These are phyloP conservation scores for Diatrype stigma DNA, from an alignment of 2,329 filamentous ascomycete genomes.

Conservation along the genomic window DNA sequence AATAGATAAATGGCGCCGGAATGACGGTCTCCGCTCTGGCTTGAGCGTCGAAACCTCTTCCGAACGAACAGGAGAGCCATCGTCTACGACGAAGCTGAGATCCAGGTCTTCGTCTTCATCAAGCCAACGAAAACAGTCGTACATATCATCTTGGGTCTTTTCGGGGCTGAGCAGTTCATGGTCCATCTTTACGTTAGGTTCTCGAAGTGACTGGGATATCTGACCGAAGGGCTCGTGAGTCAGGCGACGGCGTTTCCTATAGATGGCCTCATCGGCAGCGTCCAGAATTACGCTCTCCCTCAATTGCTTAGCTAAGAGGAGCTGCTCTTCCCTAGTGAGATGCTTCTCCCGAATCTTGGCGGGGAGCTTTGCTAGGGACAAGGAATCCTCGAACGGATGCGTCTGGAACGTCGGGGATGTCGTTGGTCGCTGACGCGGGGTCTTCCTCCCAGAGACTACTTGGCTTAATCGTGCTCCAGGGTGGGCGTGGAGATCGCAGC, in stretches of 20 bases:
- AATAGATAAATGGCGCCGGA: constrained; percentile 69
- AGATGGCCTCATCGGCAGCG: constrained; percentile 50
- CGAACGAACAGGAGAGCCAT: constrained; percentile 66
- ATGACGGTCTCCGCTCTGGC: constrained; percentile 53
- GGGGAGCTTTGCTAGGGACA: constrained; percentile 63
- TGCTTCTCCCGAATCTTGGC: constrained; percentile 62
- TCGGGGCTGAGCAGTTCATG: too few relatives aligned
- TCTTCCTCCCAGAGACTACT: constrained; percentile 6
- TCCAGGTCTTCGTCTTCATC: constrained; percentile 71
- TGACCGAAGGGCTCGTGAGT: constrained; percentile 22
- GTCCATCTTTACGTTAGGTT: constrained; percentile 23
- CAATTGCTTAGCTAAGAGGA: constrained; percentile 47
- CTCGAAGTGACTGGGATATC: constrained; percentile 22
- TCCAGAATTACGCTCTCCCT: constrained; percentile 51
- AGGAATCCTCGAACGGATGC: constrained; percentile 44
- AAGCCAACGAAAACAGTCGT: constrained; percentile 69
- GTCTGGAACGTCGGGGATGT: constrained; percentile 14
- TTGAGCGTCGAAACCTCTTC: constrained; percentile 44
- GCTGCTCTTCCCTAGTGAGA: constrained; percentile 64
- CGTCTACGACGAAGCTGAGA: constrained; percentile 54
- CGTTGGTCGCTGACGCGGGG: constrained; percentile 12
- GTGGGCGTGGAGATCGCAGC: constrained; percentile 9
- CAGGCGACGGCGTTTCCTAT: constrained; percentile 37
- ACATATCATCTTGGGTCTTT: constrained; percentile 46
- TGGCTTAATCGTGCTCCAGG: constrained; percentile 1